These are phyloP conservation scores for Phlebopus sp. DNA, from an alignment of 1,284 basidiomycete genomes.

Conservation along the genomic window DNA sequence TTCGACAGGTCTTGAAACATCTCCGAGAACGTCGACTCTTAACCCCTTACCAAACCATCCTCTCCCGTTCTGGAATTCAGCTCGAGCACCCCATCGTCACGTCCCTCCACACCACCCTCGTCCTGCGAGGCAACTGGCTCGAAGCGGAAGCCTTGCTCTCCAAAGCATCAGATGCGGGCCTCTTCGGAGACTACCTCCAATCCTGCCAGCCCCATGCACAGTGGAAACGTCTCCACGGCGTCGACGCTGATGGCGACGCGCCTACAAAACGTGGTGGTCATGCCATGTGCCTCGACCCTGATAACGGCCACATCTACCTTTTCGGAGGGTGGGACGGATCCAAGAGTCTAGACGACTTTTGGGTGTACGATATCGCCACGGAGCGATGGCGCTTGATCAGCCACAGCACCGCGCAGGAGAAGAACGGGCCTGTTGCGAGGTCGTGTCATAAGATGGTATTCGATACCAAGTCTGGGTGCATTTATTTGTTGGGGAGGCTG, in stretches of 20 bases:
- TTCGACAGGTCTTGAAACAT: slow-evolving; percentile 75
- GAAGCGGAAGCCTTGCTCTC: slow-evolving; percentile 55
- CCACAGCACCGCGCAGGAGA: slow-evolving; percentile 51
- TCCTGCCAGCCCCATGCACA: slow-evolving; percentile 52
- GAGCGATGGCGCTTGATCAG: slow-evolving; percentile 66
- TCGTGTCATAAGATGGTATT: slow-evolving; percentile 85
- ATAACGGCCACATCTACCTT: slow-evolving; percentile 65
- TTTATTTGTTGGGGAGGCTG: slow-evolving; percentile 70
- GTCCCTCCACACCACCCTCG: slow-evolving; percentile 60
- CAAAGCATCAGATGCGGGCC: slow-evolving; percentile 47
- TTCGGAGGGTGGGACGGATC: slow-evolving; percentile 81
- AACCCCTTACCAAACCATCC: slow-evolving; percentile 61
- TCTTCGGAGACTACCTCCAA: slow-evolving; percentile 60
- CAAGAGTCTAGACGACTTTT: slow-evolving; percentile 75
- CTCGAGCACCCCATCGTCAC: slow-evolving; percentile 75
- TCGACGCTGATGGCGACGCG: slow-evolving; percentile 59
- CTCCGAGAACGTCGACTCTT: slow-evolving; percentile 74
- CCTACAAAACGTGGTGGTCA: slow-evolving; percentile 74
- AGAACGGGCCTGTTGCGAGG: slow-evolving; percentile 66
- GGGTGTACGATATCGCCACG: slow-evolving; percentile 67
- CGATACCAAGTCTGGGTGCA: slow-evolving; percentile 63
- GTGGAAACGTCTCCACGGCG: slow-evolving; percentile 57
- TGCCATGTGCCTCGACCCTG: slow-evolving; percentile 77
- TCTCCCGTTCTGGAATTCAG: slow-evolving; percentile 52
- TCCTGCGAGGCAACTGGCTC: slow-evolving; percentile 65